A percentile compares a stretch with the other conserved stretches of the same genome.
Evolutionary conservation across 371 early-diverging fungal genomes (phyloP).

Genomic region (Mortierella sp.): DNA sequence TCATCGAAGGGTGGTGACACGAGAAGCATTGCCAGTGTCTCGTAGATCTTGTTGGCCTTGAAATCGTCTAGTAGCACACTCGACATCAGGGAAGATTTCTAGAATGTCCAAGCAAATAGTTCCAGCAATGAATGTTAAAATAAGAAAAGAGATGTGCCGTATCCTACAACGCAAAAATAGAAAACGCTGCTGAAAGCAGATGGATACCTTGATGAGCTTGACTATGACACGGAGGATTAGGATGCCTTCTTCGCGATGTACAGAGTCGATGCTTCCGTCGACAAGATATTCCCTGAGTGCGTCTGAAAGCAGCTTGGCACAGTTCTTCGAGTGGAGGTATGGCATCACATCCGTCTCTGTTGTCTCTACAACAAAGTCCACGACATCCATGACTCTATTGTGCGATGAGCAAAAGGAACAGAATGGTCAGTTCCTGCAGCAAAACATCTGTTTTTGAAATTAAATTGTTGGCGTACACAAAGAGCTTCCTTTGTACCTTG

Average conservation of each 20-base stretch:
- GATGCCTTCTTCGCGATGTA: constrained; percentile 57
- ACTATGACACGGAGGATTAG: constrained; percentile 55
- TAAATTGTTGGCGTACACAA: background rate
- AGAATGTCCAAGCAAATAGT: background rate
- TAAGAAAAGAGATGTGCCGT: background rate
- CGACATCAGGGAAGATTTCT: constrained; percentile 58
- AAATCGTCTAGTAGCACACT: constrained; percentile 64
- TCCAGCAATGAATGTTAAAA: background rate
- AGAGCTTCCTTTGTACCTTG: constrained; percentile 18
- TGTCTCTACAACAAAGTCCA: constrained; percentile 55
- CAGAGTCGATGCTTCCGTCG: constrained; percentile 56
- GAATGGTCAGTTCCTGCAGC: background rate
- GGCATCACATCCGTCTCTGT: constrained; percentile 57
- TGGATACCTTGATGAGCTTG: constrained; percentile 52
- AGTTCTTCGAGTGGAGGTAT: constrained; percentile 47
- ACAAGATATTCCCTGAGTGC: constrained; percentile 54
- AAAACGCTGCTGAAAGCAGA: background rate
- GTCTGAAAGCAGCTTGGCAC: constrained; percentile 52
- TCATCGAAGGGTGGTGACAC: constrained; percentile 60
- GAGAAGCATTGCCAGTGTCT: constrained; percentile 58
- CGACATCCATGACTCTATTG: constrained; percentile 53
- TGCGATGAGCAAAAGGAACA: background rate
- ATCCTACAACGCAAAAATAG: background rate
- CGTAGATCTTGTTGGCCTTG: constrained; percentile 60
- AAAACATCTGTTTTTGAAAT: background rate